Conservation (phyloP, 2,329 filamentous ascomycete species). For the Fusarium agapanthi region DNA sequence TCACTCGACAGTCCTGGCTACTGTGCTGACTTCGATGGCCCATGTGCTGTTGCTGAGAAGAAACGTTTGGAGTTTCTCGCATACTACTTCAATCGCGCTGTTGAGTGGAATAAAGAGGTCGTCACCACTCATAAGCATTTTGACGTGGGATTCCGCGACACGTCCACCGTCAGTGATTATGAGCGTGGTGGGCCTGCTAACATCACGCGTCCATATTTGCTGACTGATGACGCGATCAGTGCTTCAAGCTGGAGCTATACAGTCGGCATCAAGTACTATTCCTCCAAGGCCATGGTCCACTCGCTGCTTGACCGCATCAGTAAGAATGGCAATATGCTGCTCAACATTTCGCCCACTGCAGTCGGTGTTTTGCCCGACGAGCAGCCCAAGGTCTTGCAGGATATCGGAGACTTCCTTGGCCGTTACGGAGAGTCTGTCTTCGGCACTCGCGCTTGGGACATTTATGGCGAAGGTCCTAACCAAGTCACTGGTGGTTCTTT, state of each 20-base stretch:
- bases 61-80: neutral
- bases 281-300: slow-evolving; percentile 11
- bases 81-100: slow-evolving; percentile 9
- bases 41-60: slow-evolving; percentile 6
- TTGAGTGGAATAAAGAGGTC: slow-evolving; percentile 8
- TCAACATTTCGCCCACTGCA: slow-evolving; percentile 10
- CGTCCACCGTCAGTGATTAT: slow-evolving; percentile 7
- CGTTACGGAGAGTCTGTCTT: slow-evolving; percentile 3
- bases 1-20: slow-evolving; percentile 1
- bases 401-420: neutral
- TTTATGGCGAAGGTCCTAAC: slow-evolving; percentile 1
- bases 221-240: slow-evolving; percentile 11
- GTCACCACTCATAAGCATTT: slow-evolving; percentile 13
- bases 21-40: neutral
- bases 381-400: slow-evolving; percentile 8
- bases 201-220: slow-evolving; percentile 7
- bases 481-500: slow-evolving; percentile 11
- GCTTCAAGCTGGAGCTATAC: slow-evolving; percentile 20
- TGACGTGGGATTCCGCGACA: slow-evolving; percentile 13
- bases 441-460: slow-evolving; percentile 4
- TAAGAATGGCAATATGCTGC: slow-evolving; percentile 13
- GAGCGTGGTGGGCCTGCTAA: slow-evolving; percentile 8
- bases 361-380: neutral
- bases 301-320: slow-evolving; percentile 8
- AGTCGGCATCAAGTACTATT: slow-evolving; percentile 10